Evolutionary conservation across 2,329 filamentous ascomycete genomes (phyloP), one percentile per base, ranked within the genome.

Genomic region (Lachnellula hyalina): DNA sequence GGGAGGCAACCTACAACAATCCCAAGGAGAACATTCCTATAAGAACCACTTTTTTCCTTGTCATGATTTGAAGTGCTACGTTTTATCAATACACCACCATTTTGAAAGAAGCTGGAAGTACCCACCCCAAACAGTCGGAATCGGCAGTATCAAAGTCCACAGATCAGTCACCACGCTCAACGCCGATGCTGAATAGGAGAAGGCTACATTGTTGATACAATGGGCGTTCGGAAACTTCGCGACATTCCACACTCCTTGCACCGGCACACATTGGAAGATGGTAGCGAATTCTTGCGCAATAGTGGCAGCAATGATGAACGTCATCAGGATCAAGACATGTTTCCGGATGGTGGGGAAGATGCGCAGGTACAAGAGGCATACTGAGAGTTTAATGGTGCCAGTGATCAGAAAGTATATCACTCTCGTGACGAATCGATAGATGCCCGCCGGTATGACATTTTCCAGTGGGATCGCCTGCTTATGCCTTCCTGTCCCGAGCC

Each of bases 151-250:
- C 38, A 51, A 44, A 19, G 49, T 51, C 49, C 49, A 51, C 12
- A 51, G 44, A 25, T 51, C 49, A 9, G 38, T 44, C 23, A 51
- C 15, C 19, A 51, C 49, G 42, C 36, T 44, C 21, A 51, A 21
- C 19, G 49, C 49, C 8, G 49, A 23, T 34, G 49, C 49, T 14
- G 35, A 38, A 21, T 51, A 51, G 5, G 36, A 42, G 21, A 51
- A 51, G n/a, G 49, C 49, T 9, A 51, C 49, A 51, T 42, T 51
- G 15, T 51, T 23, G 25, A 51, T 42, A 44, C 49, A 51, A n/a
- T 15, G 28, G 14, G 19, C 36, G 15, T 42, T 44, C 15, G 49
- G 49, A 44, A 38, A 42, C 7, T 4, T 23, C 2, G 21, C 25
- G 14, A 34, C 38, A 15, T 49, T 34, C 49, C 49, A 51, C n/a